Evolutionary conservation across 2,329 filamentous ascomycete species (phyloP).

Genomic region (Colletotrichum tamarilloi): DNA sequence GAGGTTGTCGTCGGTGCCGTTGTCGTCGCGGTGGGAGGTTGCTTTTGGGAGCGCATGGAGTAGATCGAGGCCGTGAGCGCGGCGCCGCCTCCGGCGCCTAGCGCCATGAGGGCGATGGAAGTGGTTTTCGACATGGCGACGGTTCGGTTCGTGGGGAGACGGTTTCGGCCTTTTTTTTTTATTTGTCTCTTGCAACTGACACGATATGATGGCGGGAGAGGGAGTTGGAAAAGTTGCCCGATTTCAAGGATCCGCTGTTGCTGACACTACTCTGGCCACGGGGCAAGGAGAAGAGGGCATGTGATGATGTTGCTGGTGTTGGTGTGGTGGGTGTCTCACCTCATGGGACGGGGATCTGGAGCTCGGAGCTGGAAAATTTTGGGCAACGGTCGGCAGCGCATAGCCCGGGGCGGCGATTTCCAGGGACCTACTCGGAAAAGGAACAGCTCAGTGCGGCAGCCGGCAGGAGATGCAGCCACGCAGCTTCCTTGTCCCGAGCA

Average conservation of each 20-base stretch:
- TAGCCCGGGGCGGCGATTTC: constrained; percentile 18
- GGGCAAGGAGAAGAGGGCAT: constrained; percentile 24
- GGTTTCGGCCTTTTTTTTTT: background rate
- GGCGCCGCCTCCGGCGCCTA: constrained; percentile 81
- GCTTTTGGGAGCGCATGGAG: constrained; percentile 60
- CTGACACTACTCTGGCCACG: constrained; percentile 26
- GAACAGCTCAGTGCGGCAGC: constrained; percentile 7
- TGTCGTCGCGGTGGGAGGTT: constrained; percentile 45
- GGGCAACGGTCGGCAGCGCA: constrained; percentile 8
- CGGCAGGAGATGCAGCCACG: background rate
- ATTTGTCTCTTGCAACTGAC: background rate
- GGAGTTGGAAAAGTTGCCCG: background rate
- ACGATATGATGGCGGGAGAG: background rate
- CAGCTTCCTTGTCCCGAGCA: constrained; percentile 20
- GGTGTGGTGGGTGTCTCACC: constrained; percentile 33
- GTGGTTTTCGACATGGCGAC: constrained; percentile 81
- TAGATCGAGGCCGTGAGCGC: constrained; percentile 78
- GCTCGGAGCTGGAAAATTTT: constrained; percentile 32
- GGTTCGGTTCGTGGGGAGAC: constrained; percentile 10
- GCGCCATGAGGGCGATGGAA: constrained; percentile 74
- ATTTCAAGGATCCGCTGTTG: constrained; percentile 20
- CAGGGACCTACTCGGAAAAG: constrained; percentile 8
- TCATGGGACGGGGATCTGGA: constrained; percentile 22
- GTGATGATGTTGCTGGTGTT: constrained; percentile 20
- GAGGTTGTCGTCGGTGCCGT: constrained; percentile 40